phyloP scores from a whole-genome alignment of 2,329 filamentous ascomycete species.

The Pyricularia pennisetigena region DNA sequence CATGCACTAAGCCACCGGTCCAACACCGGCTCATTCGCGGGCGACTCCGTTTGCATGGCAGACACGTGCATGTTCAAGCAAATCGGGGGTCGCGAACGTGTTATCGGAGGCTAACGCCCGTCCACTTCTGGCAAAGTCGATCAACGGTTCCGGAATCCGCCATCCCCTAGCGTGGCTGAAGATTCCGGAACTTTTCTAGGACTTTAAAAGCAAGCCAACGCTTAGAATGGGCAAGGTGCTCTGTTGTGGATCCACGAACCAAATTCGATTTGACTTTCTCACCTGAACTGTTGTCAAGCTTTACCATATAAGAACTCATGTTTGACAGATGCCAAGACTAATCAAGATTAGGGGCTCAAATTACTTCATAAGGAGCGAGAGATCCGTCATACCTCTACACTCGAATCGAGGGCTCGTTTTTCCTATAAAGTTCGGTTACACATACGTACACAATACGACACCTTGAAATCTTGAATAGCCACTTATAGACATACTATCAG shows the following conservation, averaged over 20 bases:
- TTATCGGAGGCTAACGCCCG: not conserved
- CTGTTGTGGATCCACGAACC: not conserved
- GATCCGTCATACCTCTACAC: not conserved
- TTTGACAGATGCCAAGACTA: conserved; percentile 2
- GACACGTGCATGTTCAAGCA: not conserved
- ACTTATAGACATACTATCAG: not conserved
- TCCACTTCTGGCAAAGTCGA: not conserved
- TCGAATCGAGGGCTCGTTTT: not conserved
- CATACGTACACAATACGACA: not conserved
- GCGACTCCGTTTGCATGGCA: not conserved
- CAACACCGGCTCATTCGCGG: not conserved
- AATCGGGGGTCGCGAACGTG: not conserved
- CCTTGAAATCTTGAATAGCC: not conserved
- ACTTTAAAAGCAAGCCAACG: not conserved
- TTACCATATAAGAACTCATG: not conserved
- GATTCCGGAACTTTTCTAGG: not conserved
- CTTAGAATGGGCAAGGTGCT: not conserved
- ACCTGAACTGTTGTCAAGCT: not conserved
- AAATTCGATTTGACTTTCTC: not conserved
- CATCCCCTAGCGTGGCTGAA: not conserved
- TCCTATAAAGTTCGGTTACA: not conserved
- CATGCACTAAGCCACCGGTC: not conserved
- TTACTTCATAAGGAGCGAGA: not conserved
- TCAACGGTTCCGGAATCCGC: no score
- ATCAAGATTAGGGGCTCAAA: not conserved